phyloP scores from a whole-genome alignment of 352 stramenopile species.

The Pythium aristosporum region DNA sequence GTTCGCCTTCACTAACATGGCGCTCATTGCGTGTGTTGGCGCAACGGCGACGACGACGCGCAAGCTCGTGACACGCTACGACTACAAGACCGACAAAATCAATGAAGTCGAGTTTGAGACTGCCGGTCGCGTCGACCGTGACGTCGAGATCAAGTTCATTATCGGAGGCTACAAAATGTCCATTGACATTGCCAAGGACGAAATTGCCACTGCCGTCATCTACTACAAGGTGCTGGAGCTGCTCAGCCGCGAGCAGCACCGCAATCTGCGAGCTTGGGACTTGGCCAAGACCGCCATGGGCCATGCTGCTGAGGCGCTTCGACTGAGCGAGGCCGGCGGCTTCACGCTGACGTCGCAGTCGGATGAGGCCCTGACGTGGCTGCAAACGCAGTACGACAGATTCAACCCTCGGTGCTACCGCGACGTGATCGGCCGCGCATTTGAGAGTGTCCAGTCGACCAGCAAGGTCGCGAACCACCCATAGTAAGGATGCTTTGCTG shows the following conservation, averaged over 20 bases:
- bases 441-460: constrained; percentile 36
- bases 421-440: constrained; percentile 47
- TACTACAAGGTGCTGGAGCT: constrained; percentile 64
- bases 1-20: constrained; percentile 68
- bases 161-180: constrained; percentile 40
- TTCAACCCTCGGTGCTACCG: constrained; percentile 55
- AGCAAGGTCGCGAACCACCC: constrained; percentile 31
- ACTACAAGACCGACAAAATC: constrained; percentile 35
- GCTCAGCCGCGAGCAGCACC: constrained; percentile 40
- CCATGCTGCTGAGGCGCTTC: constrained; percentile 39
- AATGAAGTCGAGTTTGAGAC: constrained; percentile 46
- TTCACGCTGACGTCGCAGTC: constrained; percentile 43
- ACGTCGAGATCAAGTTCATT: constrained; percentile 64
- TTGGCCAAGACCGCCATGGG: constrained; percentile 44
- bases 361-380: constrained; percentile 43
- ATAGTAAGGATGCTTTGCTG: not conserved
- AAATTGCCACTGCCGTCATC: constrained; percentile 30
- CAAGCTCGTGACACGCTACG: constrained; percentile 47
- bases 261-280: constrained; percentile 47
- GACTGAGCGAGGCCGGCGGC: constrained; percentile 40
- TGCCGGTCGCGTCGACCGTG: constrained; percentile 42
- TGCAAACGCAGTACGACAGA: constrained; percentile 44
- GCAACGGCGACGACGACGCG: constrained; percentile 50
- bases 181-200: constrained; percentile 48
- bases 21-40: constrained; percentile 39